Evolutionary conservation across 345 rosid species (phyloP).

Genomic region (Jatropha curcas): DNA sequence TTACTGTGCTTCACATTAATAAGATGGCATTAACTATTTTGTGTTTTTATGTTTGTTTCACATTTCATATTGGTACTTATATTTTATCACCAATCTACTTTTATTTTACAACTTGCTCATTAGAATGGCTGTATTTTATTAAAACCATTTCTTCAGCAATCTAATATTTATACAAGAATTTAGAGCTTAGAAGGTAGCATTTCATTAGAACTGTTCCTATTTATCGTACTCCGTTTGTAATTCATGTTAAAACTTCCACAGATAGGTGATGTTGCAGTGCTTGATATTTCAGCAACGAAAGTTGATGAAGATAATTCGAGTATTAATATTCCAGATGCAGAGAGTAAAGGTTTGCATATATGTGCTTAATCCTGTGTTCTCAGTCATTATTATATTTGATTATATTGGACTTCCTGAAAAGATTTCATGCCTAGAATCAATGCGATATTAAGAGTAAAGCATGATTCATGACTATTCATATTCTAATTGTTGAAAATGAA

Average conservation of each 20-base stretch:
- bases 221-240: conserved; percentile 5
- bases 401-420: neutral
- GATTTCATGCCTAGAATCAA: neutral
- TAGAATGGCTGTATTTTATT: neutral
- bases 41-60: neutral
- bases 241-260: conserved; percentile 33
- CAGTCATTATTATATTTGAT: neutral
- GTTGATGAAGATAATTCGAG: conserved; percentile 55
- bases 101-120: neutral
- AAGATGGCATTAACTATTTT: neutral
- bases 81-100: neutral
- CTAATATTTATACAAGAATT: neutral
- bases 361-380: conserved; percentile 11
- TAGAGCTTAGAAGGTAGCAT: neutral
- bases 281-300: conserved; percentile 84
- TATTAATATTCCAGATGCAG: conserved; percentile 75
- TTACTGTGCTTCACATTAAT: neutral
- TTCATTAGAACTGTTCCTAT: neutral
- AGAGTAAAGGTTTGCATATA: conserved; percentile 69
- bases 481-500: neutral
- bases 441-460: neutral
- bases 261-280: conserved; percentile 82
- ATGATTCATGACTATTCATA: neutral
- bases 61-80: neutral
- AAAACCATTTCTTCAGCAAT: no score